Evolutionary conservation across 2,329 filamentous ascomycete species (phyloP).

Genomic region (Talaromyces sp.): DNA sequence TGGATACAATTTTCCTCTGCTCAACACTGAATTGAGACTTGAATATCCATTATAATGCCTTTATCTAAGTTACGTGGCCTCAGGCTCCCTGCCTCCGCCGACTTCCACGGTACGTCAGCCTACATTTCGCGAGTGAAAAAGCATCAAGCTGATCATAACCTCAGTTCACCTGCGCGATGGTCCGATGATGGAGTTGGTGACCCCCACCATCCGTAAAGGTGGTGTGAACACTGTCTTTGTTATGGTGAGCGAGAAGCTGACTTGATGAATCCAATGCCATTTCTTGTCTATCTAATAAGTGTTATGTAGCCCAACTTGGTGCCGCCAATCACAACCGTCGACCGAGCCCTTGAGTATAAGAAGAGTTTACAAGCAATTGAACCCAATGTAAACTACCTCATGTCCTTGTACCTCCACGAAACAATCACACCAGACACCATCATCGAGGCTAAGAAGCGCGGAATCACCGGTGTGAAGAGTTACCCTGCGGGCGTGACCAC

Average conservation of each 20-base stretch:
- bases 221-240: constrained; percentile 67
- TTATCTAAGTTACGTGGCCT: constrained; percentile 38
- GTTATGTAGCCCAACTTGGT: constrained; percentile 62
- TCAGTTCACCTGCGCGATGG: constrained; percentile 70
- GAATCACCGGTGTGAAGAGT: constrained; percentile 67
- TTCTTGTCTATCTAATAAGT: constrained; percentile 1
- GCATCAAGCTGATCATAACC: constrained; percentile 1
- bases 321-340: constrained; percentile 64
- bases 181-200: constrained; percentile 61
- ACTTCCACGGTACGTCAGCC: constrained; percentile 58
- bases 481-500: constrained; percentile 56
- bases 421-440: constrained; percentile 70
- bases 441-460: constrained; percentile 70
- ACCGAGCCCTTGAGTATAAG: constrained; percentile 68
- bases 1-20: not conserved
- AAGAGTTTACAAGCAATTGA: constrained; percentile 62
- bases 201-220: constrained; percentile 59
- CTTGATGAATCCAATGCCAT: constrained; percentile 35
- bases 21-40: constrained; percentile 7
- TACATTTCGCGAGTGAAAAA: not conserved
- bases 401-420: constrained; percentile 71
- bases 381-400: constrained; percentile 67
- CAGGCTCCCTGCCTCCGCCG: constrained; percentile 65
- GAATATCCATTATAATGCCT: constrained; percentile 29
- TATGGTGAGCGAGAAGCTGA: constrained; percentile 43